A percentile compares a stretch with the other conserved stretches of the same genome.
phyloP scores from a whole-genome alignment of 2,329 filamentous ascomycete genomes.

The Sporothrix inflata region DNA sequence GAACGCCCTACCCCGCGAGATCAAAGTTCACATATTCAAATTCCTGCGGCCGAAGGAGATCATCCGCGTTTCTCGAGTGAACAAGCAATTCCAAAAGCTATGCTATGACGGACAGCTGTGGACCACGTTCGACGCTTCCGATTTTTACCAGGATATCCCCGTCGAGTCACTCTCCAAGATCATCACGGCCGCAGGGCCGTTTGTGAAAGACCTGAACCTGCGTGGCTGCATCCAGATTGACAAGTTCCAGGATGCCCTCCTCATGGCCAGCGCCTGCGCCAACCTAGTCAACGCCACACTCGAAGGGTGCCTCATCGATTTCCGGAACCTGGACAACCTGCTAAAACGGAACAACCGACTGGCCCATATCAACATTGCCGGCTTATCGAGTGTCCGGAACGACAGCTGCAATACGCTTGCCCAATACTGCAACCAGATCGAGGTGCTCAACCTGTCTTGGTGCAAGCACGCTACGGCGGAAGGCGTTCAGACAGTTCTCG shows the following conservation, averaged over 20 bases:
- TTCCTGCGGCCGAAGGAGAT: constrained; percentile 81
- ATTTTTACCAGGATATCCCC: constrained; percentile 86
- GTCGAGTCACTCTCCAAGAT: constrained; percentile 82
- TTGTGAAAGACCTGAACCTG: constrained; percentile 87
- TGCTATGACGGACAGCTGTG: constrained; percentile 97
- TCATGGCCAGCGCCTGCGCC: constrained; percentile 78
- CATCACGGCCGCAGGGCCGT: constrained; percentile 82
- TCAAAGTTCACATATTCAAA: constrained; percentile 76
- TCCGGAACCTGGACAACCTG: constrained; percentile 77
- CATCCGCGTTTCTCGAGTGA: constrained; percentile 75
- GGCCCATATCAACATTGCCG: constrained; percentile 83
- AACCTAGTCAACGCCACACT: constrained; percentile 88
- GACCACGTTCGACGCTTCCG: constrained; percentile 79
- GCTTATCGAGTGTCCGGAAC: constrained; percentile 78
- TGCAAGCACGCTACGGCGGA: constrained; percentile 82
- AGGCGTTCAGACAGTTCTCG: constrained; percentile 73
- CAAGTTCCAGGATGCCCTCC: constrained; percentile 75
- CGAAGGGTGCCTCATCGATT: constrained; percentile 80
- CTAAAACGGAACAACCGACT: constrained; percentile 74
- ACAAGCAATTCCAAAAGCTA: constrained; percentile 74
- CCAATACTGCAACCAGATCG: constrained; percentile 77
- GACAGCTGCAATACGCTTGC: constrained; percentile 85
- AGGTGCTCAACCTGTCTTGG: constrained; percentile 89
- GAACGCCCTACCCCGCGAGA: constrained; percentile 78
- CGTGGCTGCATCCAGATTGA: constrained; percentile 88